Conservation (phyloP, 169 alveolate species). For the Babesia bigemina region DNA sequence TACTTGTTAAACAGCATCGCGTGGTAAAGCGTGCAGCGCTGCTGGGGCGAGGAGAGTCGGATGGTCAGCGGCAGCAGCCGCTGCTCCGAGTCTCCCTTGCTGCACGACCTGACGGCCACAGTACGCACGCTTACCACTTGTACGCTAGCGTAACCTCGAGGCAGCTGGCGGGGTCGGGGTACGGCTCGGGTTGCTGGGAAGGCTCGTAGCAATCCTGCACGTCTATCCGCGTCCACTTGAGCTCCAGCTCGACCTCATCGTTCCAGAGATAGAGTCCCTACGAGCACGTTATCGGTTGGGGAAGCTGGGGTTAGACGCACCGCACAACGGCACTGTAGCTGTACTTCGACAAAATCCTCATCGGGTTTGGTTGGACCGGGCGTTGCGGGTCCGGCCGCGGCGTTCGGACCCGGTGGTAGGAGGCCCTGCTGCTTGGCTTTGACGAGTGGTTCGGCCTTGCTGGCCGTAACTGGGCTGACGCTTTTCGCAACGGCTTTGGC, state of each 20-base stretch:
- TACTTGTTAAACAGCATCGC: slow-evolving; percentile 60
- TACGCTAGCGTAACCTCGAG: background rate
- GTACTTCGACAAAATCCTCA: slow-evolving; percentile 1
- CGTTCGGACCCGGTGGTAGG: background rate
- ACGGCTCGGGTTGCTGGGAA: slow-evolving; percentile 1
- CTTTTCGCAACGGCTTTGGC: slow-evolving; percentile 2
- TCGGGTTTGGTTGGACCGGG: background rate
- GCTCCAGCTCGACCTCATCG: slow-evolving; percentile 34
- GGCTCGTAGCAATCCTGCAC: slow-evolving; percentile 15
- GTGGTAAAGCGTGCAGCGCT: slow-evolving; percentile 50
- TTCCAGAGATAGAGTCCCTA: slow-evolving; percentile 26
- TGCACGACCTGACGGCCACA: background rate
- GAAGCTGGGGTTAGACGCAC: background rate
- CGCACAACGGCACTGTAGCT: slow-evolving; percentile 13
- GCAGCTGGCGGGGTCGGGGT: background rate
- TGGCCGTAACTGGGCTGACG: background rate
- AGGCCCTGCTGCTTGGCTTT: background rate
- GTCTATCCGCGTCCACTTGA: slow-evolving; percentile 23
- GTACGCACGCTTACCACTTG: slow-evolving; percentile 4
- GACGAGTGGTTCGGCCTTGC: background rate
- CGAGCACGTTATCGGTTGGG: background rate
- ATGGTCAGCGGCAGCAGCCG: slow-evolving; percentile 20
- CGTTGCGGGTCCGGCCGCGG: background rate
- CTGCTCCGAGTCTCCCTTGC: slow-evolving; percentile 11
- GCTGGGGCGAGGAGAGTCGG: slow-evolving; percentile 16